These are phyloP conservation scores for Fusarium nygamai DNA, from an alignment of 2,329 filamentous ascomycete species.

Conservation along the genomic window DNA sequence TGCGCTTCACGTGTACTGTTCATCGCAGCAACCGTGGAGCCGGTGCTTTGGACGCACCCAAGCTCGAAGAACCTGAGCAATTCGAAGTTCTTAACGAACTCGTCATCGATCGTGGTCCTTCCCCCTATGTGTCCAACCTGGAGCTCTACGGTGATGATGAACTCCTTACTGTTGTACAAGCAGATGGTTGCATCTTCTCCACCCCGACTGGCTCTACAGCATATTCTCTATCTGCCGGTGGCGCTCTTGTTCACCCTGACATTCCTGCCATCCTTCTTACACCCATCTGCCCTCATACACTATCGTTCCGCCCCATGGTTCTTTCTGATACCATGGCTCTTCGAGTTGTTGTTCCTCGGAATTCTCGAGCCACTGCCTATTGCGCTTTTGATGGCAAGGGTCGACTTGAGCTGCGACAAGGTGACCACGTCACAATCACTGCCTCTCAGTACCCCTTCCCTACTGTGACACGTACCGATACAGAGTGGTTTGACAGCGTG, in stretches of 20 bases:
- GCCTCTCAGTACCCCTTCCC: conserved; percentile 97
- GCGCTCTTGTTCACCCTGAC: conserved; percentile 94
- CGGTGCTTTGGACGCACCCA: conserved; percentile 58
- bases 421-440: conserved; percentile 95
- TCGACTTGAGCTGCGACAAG: conserved; percentile 89
- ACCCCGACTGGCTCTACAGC: conserved; percentile 95
- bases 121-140: conserved; percentile 95
- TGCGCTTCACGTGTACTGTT: conserved; percentile 98
- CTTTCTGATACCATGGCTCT: conserved; percentile 94
- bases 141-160: conserved; percentile 97
- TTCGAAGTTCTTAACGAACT: conserved; percentile 99
- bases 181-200: conserved; percentile 97
- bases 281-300: conserved; percentile 95
- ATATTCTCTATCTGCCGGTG: conserved; percentile 94
- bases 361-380: conserved; percentile 91
- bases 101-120: conserved; percentile 96
- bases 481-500: conserved; percentile 97
- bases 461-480: conserved; percentile 87
- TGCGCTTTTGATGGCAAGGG: conserved; percentile 98
- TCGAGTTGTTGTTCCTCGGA: conserved; percentile 84
- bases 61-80: conserved; percentile 87
- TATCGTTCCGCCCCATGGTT: conserved; percentile 98
- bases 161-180: conserved; percentile 93
- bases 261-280: conserved; percentile 97
- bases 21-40: conserved; percentile 71